Conservation (phyloP, 129 eudicot species). For the Artemisia annua region DNA sequence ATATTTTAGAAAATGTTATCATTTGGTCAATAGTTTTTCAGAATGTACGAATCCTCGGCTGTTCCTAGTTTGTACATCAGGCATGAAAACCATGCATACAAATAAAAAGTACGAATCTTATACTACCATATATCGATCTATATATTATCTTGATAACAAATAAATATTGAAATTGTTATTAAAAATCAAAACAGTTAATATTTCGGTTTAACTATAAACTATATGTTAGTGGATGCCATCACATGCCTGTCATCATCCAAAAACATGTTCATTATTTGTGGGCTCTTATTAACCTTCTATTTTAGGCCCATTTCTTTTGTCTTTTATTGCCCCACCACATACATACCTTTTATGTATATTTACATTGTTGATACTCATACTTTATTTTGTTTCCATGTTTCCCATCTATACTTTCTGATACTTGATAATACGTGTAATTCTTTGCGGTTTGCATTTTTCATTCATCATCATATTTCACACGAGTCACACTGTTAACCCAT, state of each 20-base stretch:
- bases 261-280: constrained; percentile 32
- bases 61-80: too few relatives aligned
- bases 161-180: neutral
- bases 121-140: too few relatives aligned
- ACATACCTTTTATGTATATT: neutral
- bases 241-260: constrained; percentile 23
- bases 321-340: constrained; percentile 20
- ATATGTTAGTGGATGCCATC: constrained; percentile 27
- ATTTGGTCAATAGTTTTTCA: too few relatives aligned
- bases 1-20: too few relatives aligned
- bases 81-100: too few relatives aligned
- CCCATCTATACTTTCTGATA: neutral
- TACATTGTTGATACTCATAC: neutral
- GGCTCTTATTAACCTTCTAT: constrained; percentile 21
- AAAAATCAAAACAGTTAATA: neutral
- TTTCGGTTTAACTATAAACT: constrained; percentile 9
- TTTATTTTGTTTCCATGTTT: neutral
- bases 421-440: neutral
- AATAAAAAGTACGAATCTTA: too few relatives aligned
- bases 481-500: neutral
- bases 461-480: neutral
- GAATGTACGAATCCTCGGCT: too few relatives aligned
- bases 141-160: neutral
- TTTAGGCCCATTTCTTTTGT: constrained; percentile 20
- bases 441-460: neutral